Evolutionary conservation across 2,329 filamentous ascomycete genomes (phyloP), one percentile per base, ranked within the genome.

Genomic region (Curvularia spicifera): DNA sequence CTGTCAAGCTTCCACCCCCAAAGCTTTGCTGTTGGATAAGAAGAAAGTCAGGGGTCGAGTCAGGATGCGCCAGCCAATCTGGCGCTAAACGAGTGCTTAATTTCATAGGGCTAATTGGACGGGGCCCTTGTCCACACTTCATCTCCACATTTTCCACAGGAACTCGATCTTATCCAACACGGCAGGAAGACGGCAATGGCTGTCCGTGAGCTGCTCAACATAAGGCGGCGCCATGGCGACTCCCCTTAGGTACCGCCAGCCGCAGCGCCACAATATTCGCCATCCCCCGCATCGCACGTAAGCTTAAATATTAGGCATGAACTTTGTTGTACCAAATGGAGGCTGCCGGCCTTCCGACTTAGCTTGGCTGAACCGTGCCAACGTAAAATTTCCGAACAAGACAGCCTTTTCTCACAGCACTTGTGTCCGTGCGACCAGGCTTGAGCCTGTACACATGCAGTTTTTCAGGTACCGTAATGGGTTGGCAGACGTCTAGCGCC

Each of bases 1-100:
- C 20, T 40, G 37, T 58, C 51, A 68, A 65, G 63, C 61, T 64
- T 59, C 66, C 61, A 64, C 64, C 67, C 46, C 56, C 66, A 65
- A 67, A 31, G 64, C 62, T 64, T 68, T 63, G 56, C 55, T 46
- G 31, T 42, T 26, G 20, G 18, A 46, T 6, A 48, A 35, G 20
- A 24, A 46, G 44, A 55, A 35, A 52, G 40, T 62, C 58, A 66
- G 60, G 67, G 64, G 60, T 49, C n/a, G 53, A 51, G 43, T 53
- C 31, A 18, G 55, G 52, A 56, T 63, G 57, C 55, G 55, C 26
- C 47, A 43, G 31, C 55, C 51, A 53, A 18, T 57, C 46, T 42
- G 51, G 49, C 57, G 53, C 59, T 59, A 65, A 61, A 61, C 65
- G 48, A 53, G 46, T 59, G 63, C 65, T 69, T 68, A 46, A 59